Percentiles rank a stretch among this genome's conserved stretches.
These are phyloP conservation scores for Leptomonas seymouri DNA, from an alignment of 208 protist genomes.

Conservation along the genomic window DNA sequence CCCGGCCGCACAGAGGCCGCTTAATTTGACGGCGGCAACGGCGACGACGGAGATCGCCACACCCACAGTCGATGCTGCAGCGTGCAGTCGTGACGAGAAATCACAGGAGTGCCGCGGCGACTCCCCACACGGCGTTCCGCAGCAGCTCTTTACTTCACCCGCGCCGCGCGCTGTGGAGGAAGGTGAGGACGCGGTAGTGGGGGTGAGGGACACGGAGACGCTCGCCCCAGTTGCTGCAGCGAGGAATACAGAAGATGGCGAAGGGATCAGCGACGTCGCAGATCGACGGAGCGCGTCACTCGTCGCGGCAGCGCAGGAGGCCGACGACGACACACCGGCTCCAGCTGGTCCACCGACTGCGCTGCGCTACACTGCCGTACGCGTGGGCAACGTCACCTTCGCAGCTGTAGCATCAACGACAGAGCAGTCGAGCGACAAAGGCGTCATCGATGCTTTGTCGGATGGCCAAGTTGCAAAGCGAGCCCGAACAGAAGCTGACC, in stretches of 20 bases:
- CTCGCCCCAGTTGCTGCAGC: too few relatives aligned
- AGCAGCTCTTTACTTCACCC: slow-evolving; percentile 34
- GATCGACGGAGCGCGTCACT: slow-evolving; percentile 22
- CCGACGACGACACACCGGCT: neutral
- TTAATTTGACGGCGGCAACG: neutral
- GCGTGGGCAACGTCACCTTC: slow-evolving; percentile 34
- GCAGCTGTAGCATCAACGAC: neutral
- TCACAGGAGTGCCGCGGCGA: neutral
- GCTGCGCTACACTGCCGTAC: slow-evolving; percentile 21
- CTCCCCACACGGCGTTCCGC: slow-evolving; percentile 21
- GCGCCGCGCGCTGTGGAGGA: neutral
- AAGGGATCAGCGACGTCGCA: neutral
- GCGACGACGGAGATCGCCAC: neutral
- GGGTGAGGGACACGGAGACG: neutral
- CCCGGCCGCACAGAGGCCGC: slow-evolving; percentile 1
- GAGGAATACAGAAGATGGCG: neutral
- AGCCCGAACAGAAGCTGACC: neutral
- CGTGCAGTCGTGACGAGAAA: neutral
- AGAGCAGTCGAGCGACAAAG: too few relatives aligned
- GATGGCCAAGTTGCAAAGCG: neutral
- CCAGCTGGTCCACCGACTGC: slow-evolving; percentile 7
- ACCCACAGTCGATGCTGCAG: too few relatives aligned
- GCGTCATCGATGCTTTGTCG: neutral
- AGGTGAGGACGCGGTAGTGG: too few relatives aligned
- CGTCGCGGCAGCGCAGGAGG: neutral